Evolutionary conservation across 2,329 filamentous ascomycete genomes (phyloP).

Genomic region (Paracoccidioides brasiliensis): DNA sequence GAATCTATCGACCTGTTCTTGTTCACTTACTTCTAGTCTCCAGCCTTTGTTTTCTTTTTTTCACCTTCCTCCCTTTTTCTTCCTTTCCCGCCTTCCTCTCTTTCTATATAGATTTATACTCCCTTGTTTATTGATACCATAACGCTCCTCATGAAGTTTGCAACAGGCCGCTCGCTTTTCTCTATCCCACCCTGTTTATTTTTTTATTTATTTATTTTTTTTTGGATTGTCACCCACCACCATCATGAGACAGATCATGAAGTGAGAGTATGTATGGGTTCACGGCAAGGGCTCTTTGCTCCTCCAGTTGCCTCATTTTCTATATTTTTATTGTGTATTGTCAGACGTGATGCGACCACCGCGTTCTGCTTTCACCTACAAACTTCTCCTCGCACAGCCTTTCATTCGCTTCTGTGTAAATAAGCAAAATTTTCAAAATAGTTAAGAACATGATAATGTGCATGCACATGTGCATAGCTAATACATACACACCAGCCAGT

Average conservation of each 20-base stretch:
- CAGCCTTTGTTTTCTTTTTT: not conserved
- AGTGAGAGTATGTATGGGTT: not conserved
- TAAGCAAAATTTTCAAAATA: not conserved
- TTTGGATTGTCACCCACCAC: too few relatives aligned
- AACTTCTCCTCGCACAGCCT: not conserved
- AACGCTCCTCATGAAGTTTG: not conserved
- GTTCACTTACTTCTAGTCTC: not conserved
- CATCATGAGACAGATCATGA: not conserved
- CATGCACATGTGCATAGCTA: not conserved
- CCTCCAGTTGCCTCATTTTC: not conserved
- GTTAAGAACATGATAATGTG: not conserved
- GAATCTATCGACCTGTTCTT: not conserved
- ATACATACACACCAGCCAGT: not conserved
- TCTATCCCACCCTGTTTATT: not conserved
- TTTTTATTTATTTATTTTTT: not conserved
- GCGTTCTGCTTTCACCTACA: not conserved
- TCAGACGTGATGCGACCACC: not conserved
- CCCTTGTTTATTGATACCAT: not conserved
- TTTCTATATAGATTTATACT: not conserved
- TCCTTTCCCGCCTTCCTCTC: conserved; percentile 8
- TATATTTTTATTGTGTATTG: not conserved
- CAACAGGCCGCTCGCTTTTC: not conserved
- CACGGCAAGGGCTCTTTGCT: not conserved
- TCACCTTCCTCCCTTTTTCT: not conserved
- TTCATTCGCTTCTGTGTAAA: not conserved